phyloP scores from a whole-genome alignment of 2,329 filamentous ascomycete genomes.

The Aureobasidium sp. region DNA sequence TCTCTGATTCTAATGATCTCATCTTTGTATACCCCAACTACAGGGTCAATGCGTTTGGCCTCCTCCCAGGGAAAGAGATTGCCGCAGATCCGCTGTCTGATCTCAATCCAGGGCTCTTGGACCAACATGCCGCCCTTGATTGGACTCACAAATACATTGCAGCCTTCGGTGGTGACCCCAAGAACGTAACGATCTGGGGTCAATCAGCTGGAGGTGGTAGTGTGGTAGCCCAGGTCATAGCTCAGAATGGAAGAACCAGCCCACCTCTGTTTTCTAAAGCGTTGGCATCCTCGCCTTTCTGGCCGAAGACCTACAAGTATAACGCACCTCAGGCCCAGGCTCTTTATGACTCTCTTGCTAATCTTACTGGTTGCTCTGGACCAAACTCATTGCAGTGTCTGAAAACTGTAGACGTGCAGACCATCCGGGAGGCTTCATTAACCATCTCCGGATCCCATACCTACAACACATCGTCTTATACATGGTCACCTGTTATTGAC shows the following conservation, averaged over 20 bases:
- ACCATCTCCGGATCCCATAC: constrained; percentile 43
- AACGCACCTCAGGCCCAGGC: constrained; percentile 46
- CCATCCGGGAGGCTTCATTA: constrained; percentile 47
- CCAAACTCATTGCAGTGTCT: constrained; percentile 48
- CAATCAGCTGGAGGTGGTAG: constrained; percentile 51
- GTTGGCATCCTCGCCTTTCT: constrained; percentile 49
- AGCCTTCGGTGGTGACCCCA: constrained; percentile 40
- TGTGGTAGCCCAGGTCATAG: constrained; percentile 48
- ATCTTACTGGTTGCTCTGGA: constrained; percentile 43
- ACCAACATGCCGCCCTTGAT: constrained; percentile 45
- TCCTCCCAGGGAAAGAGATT: constrained; percentile 45
- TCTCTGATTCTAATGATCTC: constrained; percentile 45
- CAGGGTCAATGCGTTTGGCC: constrained; percentile 51
- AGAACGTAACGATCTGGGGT: constrained; percentile 36
- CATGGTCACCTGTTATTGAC: constrained; percentile 57
- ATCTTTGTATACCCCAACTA: constrained; percentile 50
- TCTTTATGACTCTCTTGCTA: constrained; percentile 43
- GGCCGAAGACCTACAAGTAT: constrained; percentile 52
- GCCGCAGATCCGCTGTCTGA: constrained; percentile 39
- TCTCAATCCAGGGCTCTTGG: constrained; percentile 41
- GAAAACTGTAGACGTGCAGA: constrained; percentile 48
- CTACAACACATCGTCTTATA: constrained; percentile 51
- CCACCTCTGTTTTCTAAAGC: constrained; percentile 45
- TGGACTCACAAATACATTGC: constrained; percentile 46
- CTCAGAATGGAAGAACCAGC: constrained; percentile 37